phyloP scores from a whole-genome alignment of 73 alveolate species.

The Paramecium caudatum region DNA sequence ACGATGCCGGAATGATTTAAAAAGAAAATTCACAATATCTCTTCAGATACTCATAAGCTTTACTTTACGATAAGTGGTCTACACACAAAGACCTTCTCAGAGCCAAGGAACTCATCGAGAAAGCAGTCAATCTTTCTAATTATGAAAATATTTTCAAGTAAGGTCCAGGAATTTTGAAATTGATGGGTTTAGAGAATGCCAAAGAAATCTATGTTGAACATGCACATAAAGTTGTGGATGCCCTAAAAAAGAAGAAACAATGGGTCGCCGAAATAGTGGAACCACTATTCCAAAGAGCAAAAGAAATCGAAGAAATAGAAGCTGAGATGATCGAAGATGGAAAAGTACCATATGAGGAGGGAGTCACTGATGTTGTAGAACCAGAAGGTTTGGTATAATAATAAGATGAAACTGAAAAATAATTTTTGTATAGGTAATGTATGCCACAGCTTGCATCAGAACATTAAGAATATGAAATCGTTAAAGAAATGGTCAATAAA shows the following conservation, averaged over 20 bases:
- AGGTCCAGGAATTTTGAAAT: conserved; percentile 73
- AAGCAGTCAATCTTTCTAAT: conserved; percentile 63
- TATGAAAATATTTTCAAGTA: conserved; percentile 71
- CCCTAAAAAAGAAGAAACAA: conserved; percentile 51
- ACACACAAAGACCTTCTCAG: conserved; percentile 59
- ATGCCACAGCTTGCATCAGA: conserved; percentile 62
- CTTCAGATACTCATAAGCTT: conserved; percentile 72
- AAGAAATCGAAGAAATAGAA: conserved; percentile 74
- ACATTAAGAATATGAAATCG: conserved; percentile 77
- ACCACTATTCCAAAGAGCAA: conserved; percentile 68
- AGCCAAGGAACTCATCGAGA: conserved; percentile 72
- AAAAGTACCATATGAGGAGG: conserved; percentile 63
- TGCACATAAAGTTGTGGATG: conserved; percentile 66
- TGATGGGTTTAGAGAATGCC: conserved; percentile 71
- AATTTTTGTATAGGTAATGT: conserved; percentile 18
- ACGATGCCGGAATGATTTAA: conserved; percentile 70
- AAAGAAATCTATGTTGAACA: conserved; percentile 74
- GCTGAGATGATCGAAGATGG: conserved; percentile 75
- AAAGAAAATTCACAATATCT: conserved; percentile 69
- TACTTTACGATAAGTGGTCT: conserved; percentile 69
- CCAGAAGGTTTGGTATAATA: conserved; percentile 38
- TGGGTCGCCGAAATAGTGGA: conserved; percentile 49
- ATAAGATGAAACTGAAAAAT: background rate
- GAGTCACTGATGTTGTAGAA: conserved; percentile 63
- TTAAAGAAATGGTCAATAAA: conserved; percentile 75